Conservation (phyloP, 768 basidiomycete species). For the Collybiopsis confluens region DNA sequence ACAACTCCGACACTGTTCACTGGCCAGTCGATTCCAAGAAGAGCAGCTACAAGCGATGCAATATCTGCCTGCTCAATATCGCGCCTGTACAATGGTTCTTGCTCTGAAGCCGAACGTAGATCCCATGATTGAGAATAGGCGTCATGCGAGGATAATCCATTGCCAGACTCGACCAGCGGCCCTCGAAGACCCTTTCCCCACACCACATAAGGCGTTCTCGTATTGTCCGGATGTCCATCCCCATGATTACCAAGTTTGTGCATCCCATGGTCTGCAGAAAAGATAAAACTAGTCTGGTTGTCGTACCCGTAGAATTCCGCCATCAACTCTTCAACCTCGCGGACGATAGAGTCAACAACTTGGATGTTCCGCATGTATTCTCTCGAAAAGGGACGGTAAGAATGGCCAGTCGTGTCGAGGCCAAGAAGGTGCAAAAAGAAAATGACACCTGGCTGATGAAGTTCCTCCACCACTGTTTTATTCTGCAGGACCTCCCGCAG, state of each 20-base stretch:
- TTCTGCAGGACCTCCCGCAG: conserved; percentile 60
- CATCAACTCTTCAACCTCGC: conserved; percentile 58
- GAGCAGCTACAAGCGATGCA: conserved; percentile 69
- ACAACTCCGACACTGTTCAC: conserved; percentile 80
- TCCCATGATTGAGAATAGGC: conserved; percentile 64
- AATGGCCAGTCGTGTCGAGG: conserved; percentile 83
- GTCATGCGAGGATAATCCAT: conserved; percentile 60
- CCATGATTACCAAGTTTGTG: conserved; percentile 85
- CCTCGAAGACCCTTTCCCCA: conserved; percentile 80
- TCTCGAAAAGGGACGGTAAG: conserved; percentile 82
- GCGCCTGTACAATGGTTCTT: conserved; percentile 31
- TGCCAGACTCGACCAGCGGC: conserved; percentile 50
- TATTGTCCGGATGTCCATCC: conserved; percentile 62
- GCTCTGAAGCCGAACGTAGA: conserved; percentile 22
- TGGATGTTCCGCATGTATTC: conserved; percentile 87
- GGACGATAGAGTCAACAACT: conserved; percentile 73
- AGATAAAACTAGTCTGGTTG: conserved; percentile 68
- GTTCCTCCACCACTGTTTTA: conserved; percentile 45
- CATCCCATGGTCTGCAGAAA: conserved; percentile 92
- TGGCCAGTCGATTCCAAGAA: conserved; percentile 72
- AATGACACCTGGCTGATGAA: conserved; percentile 56
- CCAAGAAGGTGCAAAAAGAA: conserved; percentile 86
- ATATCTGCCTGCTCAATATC: conserved; percentile 87
- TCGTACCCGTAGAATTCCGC: conserved; percentile 57
- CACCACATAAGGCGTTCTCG: conserved; percentile 75